Base-by-base conservation (phyloP, 2,329 filamentous ascomycete species). In the Chaetomium sp. region DNA sequence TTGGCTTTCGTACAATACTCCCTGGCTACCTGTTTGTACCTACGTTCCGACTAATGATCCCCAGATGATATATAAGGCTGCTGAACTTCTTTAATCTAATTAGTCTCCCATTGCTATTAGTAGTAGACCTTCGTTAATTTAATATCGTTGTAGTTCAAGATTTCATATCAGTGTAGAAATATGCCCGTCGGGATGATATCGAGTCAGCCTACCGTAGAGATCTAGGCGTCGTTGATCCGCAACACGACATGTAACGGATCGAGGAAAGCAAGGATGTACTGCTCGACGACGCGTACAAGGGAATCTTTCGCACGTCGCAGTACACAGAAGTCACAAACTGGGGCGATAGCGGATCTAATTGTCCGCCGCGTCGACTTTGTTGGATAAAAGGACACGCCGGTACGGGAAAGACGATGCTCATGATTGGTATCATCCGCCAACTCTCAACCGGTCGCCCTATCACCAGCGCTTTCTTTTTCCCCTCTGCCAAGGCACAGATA, bases 331-430 rank as follows among this genome's bases (percentile, higher is more conserved):
- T 70, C 23, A 68, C 62, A 50, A 65, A 67, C 59, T 68, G 63
- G 65, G 64, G 60, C 60, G 47, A 65, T 42, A 56, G 27, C 53
- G 59, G 49, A 61, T 65, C 64, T 50, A 61, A 38, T 49, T 21
- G 19, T 56, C 61, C 57, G 19, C 45, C 57, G 42, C 56, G 63
- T 59, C 67, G 63, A 61, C 51, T 70, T 50, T 65, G 68, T 23
- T 70, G 62, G 67, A 66, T 70, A 23, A 49, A 68, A 69, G 68
- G 68, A 55, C 62, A 66, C 55, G 65, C 68, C 29, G 65, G 67
- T 25, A 70, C 64, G 35, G 64, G 68, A 35, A 69, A 70, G 62
- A 70, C 68, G 45, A 70, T 70, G 67, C 68, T 70, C 35, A 57
- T 68, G 56, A 68, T 70, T 45, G 67, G 68, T 33, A 29, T 68